Conservation (phyloP, 2,329 filamentous ascomycete genomes). For the Cladophialophora yegresii region DNA sequence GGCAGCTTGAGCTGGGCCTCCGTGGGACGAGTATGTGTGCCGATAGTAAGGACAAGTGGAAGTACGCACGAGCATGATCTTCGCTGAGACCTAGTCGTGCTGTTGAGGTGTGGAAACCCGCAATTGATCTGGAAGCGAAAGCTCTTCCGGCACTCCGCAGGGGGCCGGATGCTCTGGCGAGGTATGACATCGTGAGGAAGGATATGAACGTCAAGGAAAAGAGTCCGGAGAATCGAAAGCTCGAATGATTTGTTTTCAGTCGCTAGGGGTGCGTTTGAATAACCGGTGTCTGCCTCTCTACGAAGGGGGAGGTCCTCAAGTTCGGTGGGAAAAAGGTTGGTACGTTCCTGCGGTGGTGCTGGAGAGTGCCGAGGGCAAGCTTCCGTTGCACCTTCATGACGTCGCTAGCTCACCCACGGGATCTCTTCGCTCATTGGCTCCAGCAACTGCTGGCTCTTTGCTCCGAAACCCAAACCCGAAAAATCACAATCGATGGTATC, state of each 20-base stretch:
- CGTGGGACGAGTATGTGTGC: background rate
- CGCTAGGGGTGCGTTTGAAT: background rate
- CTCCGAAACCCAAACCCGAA: background rate
- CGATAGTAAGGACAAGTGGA: background rate
- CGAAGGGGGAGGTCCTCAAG: background rate
- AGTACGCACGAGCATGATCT: conserved; percentile 23
- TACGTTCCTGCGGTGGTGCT: background rate
- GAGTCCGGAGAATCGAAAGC: background rate
- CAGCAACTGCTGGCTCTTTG: background rate
- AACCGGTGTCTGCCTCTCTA: background rate
- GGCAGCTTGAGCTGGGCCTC: background rate
- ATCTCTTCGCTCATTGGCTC: background rate
- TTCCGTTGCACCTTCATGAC: background rate
- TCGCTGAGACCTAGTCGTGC: conserved; percentile 29
- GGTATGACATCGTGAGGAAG: conserved; percentile 27
- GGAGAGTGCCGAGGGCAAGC: conserved; percentile 3
- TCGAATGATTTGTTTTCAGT: background rate
- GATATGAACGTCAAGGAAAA: background rate
- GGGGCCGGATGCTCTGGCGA: conserved; percentile 22
- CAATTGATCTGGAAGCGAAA: conserved; percentile 18
- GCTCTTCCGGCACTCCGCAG: conserved; percentile 20
- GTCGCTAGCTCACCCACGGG: background rate
- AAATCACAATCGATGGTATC: background rate
- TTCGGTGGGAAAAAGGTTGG: background rate
- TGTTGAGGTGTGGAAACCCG: conserved; percentile 30